Conservation (phyloP, 768 basidiomycete species). For the Hericium erinaceus region DNA sequence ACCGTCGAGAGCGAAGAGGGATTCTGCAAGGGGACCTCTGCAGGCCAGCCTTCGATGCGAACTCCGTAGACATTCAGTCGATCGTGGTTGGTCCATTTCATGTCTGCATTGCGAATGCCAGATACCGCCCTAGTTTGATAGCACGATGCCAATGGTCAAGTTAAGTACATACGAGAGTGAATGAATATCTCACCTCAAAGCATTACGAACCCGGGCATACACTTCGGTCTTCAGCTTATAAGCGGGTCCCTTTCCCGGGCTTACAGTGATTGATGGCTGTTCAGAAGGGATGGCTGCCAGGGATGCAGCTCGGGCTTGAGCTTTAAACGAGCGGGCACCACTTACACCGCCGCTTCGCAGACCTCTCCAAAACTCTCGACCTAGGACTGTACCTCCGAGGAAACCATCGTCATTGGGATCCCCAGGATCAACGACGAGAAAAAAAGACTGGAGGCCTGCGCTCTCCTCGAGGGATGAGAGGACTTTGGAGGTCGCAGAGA, state of each 20-base stretch:
- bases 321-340: conserved; percentile 49
- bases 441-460: conserved; percentile 49
- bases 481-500: conserved; percentile 40
- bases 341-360: conserved; percentile 47
- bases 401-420: conserved; percentile 43
- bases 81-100: conserved; percentile 68
- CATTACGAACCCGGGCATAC: conserved; percentile 9
- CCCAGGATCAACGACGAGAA: conserved; percentile 49
- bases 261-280: background rate
- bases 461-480: conserved; percentile 44
- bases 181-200: conserved; percentile 8
- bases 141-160: too few species aligned
- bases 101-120: conserved; percentile 57
- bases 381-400: conserved; percentile 50
- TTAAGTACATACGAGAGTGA: conserved; percentile 2
- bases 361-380: conserved; percentile 60
- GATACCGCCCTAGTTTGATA: conserved; percentile 34
- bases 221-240: conserved; percentile 13
- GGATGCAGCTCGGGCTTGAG: conserved; percentile 15
- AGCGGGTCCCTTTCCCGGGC: conserved; percentile 6
- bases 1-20: conserved; percentile 46
- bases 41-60: conserved; percentile 55
- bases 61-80: conserved; percentile 49
- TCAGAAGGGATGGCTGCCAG: background rate
- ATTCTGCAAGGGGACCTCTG: conserved; percentile 47